Base-by-base conservation (phyloP, 805 yeast species). In the Kuraishia capsulata region DNA sequence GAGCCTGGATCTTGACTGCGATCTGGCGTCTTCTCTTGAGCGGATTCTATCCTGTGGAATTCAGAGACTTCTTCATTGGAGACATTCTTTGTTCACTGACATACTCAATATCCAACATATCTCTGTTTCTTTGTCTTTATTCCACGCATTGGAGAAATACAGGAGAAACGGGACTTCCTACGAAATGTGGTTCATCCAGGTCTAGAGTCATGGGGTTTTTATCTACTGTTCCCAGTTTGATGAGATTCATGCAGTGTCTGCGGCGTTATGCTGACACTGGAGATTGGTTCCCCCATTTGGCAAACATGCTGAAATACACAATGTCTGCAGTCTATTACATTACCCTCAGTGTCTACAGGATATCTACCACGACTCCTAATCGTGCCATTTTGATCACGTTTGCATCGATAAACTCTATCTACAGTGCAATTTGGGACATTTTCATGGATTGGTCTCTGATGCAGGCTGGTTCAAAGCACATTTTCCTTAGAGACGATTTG, bases 381-480 rank as follows among this genome's bases (percentile, higher is more conserved):
- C 66, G 80, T 40, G 76, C 75, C 0, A 64, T 74, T 1, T 83
- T 88, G 51, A 83, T 90, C 16, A 57, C 77, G 0, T 73, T 88
- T 62, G 96, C 95, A 0, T 53, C 73, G 0, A 47, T 86, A 30
- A 89, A 92, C 56, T 76, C 96, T 0, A 37, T 79, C 1, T 73
- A 73, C 51, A 71, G 89, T 25, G 59, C 82, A 0, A 45, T 78
- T 3, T 92, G 98, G 98, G 98, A 92, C 59, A 63, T 92, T 4
- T 64, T 89, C 31, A 87, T 92, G 95, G 98, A 92, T 64, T 92
- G 96, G 90, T 88, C 97, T 2, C 63, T 92, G 50, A 67, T 83
- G 40, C 96, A 86, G 56, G 64, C 75, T 21, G 71, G 66, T 11
- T 69, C 81, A 2, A 65, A 68, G 42, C 70, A 82, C 54, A 59